These are phyloP conservation scores for Rhizopus arrhizus DNA, from an alignment of 371 early-diverging fungal species.

Conservation along the genomic window DNA sequence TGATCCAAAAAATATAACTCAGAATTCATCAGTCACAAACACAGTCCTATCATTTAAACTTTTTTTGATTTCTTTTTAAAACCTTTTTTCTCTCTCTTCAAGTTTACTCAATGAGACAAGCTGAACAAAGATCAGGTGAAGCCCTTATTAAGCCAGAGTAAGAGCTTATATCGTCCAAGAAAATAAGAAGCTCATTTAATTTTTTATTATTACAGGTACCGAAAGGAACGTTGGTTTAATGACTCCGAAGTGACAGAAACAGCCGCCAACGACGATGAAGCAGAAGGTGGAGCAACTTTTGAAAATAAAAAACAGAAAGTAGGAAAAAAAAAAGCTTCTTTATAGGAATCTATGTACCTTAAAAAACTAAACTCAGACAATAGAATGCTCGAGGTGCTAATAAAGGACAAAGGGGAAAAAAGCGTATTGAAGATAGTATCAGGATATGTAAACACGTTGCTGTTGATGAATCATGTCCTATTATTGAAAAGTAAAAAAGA, in stretches of 20 bases:
- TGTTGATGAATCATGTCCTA: conserved; percentile 54
- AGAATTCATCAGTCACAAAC: not conserved
- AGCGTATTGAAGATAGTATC: conserved; percentile 39
- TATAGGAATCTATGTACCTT: not conserved
- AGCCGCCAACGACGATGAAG: conserved; percentile 35
- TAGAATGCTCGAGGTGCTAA: conserved; percentile 39
- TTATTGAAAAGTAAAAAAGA: conserved; percentile 50
- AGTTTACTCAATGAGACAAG: not conserved
- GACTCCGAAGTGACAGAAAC: conserved; percentile 23
- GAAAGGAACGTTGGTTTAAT: conserved; percentile 47
- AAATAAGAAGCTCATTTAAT: conserved; percentile 1
- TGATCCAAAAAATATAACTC: no score
- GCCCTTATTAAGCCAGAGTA: conserved; percentile 32
- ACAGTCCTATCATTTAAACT: not conserved
- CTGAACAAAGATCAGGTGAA: conserved; percentile 23
- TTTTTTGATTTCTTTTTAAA: not conserved
- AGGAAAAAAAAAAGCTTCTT: not conserved
- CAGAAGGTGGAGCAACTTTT: conserved; percentile 18
- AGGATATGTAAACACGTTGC: conserved; percentile 58
- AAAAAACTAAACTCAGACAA: not conserved
- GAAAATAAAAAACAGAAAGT: conserved; percentile 27
- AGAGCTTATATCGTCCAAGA: not conserved
- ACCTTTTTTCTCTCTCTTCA: not conserved
- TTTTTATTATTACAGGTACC: conserved; percentile 27
- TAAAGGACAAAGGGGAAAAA: conserved; percentile 47